These are phyloP conservation scores for Nannochloropsis oceanica DNA, from an alignment of 108 stramenopile genomes.

Conservation along the genomic window DNA sequence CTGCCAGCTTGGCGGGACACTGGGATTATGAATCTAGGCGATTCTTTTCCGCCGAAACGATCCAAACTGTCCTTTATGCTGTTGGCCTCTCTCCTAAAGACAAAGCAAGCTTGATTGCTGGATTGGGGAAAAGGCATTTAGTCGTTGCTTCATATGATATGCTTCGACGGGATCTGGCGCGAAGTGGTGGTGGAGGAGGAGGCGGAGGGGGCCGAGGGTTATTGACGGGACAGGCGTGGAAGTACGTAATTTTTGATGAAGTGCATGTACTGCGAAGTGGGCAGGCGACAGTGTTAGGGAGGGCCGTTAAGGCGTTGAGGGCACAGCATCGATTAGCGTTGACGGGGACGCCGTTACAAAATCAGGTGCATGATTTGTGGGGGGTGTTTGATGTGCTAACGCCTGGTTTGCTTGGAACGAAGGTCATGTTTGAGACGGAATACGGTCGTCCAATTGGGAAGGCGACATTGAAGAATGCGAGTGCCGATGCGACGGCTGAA, in stretches of 20 bases:
- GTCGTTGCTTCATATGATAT: conserved; percentile 20
- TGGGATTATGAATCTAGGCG: neutral
- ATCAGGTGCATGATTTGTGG: conserved; percentile 87
- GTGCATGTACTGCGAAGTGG: conserved; percentile 15
- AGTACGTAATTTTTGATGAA: conserved; percentile 16
- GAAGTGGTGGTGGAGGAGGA: neutral
- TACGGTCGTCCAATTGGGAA: neutral
- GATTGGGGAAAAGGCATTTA: neutral
- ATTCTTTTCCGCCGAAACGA: neutral
- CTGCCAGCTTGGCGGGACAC: neutral
- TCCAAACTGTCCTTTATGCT: neutral
- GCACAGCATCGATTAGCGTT: conserved; percentile 64
- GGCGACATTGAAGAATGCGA: neutral
- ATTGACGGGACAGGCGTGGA: conserved; percentile 1
- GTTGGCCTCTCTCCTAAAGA: neutral
- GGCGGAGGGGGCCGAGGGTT: neutral
- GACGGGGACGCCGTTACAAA: conserved; percentile 94
- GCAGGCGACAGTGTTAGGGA: neutral
- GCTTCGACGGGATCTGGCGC: neutral
- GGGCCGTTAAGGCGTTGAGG: conserved; percentile 1
- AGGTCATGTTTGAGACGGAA: neutral
- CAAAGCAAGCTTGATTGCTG: neutral
- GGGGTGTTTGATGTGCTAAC: conserved; percentile 32
- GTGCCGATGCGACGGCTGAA: neutral
- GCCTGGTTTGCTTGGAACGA: conserved; percentile 8